Conservation (phyloP, 805 yeast species). For the Ogataea ramenticola region DNA sequence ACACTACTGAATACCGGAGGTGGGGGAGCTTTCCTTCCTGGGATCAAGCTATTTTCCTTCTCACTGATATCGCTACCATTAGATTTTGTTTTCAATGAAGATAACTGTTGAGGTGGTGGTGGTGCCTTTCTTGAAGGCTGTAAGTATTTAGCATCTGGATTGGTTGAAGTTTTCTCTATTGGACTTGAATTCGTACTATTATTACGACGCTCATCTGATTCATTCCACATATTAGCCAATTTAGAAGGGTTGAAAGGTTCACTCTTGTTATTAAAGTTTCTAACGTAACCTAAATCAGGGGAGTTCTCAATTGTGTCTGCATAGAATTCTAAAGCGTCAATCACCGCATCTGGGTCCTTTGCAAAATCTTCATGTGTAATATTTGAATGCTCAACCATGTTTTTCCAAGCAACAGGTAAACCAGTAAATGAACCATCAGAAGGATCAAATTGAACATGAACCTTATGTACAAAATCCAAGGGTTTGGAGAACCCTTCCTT, state of each 20-base stretch:
- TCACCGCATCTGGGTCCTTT: conserved; percentile 57
- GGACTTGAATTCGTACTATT: not conserved
- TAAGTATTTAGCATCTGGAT: conserved; percentile 16
- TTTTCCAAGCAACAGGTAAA: conserved; percentile 42
- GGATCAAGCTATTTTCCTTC: conserved; percentile 16
- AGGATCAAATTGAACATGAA: conserved; percentile 83
- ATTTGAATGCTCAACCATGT: conserved; percentile 47
- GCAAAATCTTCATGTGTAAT: conserved; percentile 58
- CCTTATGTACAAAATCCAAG: conserved; percentile 89
- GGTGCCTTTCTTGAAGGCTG: conserved; percentile 28
- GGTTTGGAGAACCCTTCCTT: conserved; percentile 73
- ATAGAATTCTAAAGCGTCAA: conserved; percentile 53
- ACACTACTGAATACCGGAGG: conserved; percentile 22
- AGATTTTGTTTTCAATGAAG: not conserved
- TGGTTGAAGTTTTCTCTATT: not conserved
- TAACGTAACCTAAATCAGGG: conserved; percentile 26
- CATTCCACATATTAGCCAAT: not conserved
- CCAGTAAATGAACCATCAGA: conserved; percentile 54
- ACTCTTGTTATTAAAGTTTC: conserved; percentile 4
- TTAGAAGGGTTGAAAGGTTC: not conserved
- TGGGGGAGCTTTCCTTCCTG: conserved; percentile 34
- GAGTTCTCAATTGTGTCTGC: conserved; percentile 28
- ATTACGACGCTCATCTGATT: not conserved
- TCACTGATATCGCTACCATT: not conserved
- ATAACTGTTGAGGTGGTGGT: conserved; percentile 25